Base-by-base conservation (phyloP, 2,329 filamentous ascomycete genomes). In the Zalaria obscura region DNA sequence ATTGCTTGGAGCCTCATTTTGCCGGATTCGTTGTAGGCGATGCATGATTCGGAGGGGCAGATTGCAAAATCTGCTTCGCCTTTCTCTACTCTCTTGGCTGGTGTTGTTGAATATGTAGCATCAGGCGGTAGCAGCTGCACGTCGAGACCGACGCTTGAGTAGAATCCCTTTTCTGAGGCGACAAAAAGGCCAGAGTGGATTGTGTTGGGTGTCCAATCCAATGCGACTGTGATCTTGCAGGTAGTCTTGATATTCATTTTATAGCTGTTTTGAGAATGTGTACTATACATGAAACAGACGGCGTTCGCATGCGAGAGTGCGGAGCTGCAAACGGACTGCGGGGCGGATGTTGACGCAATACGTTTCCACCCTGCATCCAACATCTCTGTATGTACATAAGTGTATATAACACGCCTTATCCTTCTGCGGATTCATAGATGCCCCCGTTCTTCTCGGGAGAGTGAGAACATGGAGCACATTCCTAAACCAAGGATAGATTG, bases 171-270 rank as follows among this genome's bases (percentile, higher is more conserved):
- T 11, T 46, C 41, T 36, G 47, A 35, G 4, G 55, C 55, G 29
- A 55, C 26, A 42, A 48, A 56, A 4, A 57, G 48, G 37, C 55
- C 55, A 27, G 49, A 52, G 48, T 58, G 55, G 35, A 57, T 52
- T 2, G 55, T 56, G 48, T 58, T 58, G 9, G 55, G 55, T 5
- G 54, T 57, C 55, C 55, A 58, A 45, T 58, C 55, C 2, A 58
- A 52, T 25, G 55, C 55, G 35, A 58, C 45, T 25, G 48, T 52
- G 40, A 58, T 41, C 25, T 40, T 45, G n/a, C n/a, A n/a, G n/a
- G n/a, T n/a, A 3, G 47, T 51, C 4, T 8, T 3, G 6, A 11
- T 36, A 11, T 3, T 2, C 34, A 11, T 18, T 18, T 18, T 18
- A 18, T 18, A 18, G 18, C 18, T 18, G 18, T 18, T 18, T 18